phyloP scores from a whole-genome alignment of 148 eudicot species.

The Pouteria glomerata region DNA sequence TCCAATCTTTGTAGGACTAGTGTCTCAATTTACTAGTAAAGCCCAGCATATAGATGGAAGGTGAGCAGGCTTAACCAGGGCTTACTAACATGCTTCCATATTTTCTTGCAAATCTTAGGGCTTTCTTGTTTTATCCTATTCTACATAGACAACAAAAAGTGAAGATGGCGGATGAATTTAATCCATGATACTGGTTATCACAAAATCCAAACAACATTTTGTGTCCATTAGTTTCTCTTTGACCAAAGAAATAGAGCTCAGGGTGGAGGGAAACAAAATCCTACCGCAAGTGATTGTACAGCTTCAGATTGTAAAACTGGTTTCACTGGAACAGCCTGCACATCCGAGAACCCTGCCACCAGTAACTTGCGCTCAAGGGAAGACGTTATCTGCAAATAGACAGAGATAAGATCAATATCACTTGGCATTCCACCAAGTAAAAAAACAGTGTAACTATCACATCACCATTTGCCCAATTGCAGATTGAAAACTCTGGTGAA shows the following conservation, averaged over 20 bases:
- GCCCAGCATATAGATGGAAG: too few species aligned
- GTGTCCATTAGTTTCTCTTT: too few species aligned
- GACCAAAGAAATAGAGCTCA: neutral
- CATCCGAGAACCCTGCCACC: conserved; percentile 68
- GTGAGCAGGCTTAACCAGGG: too few species aligned
- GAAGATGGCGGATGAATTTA: too few species aligned
- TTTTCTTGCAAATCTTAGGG: too few species aligned
- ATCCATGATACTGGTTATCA: too few species aligned
- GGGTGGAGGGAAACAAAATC: conserved; percentile 2
- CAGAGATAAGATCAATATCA: neutral
- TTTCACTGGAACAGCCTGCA: conserved; percentile 31
- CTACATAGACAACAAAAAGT: too few species aligned
- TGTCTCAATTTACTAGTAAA: too few species aligned
- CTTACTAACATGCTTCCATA: too few species aligned
- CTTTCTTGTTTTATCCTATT: too few species aligned
- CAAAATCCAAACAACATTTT: too few species aligned
- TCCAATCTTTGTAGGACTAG: too few species aligned
- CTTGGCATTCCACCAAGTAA: neutral
- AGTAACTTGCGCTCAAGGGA: conserved; percentile 59
- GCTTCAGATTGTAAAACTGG: conserved; percentile 30
- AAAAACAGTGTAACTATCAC: neutral
- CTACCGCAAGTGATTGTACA: conserved; percentile 43
- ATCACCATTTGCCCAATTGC: conserved; percentile 27
- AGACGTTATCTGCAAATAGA: conserved; percentile 42
- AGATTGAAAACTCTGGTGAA: conserved; percentile 35